Evolutionary conservation across 2,329 filamentous ascomycete species (phyloP), one percentile per base, ranked within the genome.

Genomic region (Thermothelomyces thermophilus): DNA sequence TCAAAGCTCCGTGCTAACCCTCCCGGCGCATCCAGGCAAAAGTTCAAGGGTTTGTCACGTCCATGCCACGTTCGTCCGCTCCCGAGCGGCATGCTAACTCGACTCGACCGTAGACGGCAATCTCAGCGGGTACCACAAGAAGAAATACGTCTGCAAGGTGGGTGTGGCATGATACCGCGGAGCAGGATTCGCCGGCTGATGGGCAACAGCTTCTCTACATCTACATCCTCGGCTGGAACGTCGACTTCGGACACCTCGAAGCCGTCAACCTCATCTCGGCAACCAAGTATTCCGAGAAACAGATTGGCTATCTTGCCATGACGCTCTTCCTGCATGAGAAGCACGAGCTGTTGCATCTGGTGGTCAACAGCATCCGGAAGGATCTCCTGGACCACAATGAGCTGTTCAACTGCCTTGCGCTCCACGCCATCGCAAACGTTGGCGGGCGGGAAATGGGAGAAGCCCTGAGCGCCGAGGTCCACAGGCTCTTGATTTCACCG

Each of bases 121-220:
- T 65, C 74, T 98, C 51, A 95, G 86, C 66, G 94, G 93, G 58
- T 98, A 98, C 66, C 90, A 96, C 75, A 96, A 94, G 77, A 98
- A 98, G 80, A 98, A 98, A 86, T 98, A 98, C 67, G 93, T 98
- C 59, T 98, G 93, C 87, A 98, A 98, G 75, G 79, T 82, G 71
- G 48, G 66, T 46, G 24, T 19, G 48, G 35, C 35, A n/a, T 19
- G 42, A 10, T 9, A 44, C 6, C 7, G 41, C 16, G 43, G 17
- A 50, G 20, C 31, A 46, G 39, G 48, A 44, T n/a, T 30, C 26
- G 34, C 5, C 14, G 20, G 55, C 61, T 66, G 58, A 67, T 50
- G 3, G n/a, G n/a, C 34, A 13, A 46, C 58, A 80, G 83, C 82
- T 98, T 60, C 77, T 98, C 55, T 98, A 98, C 69, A 97, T 98